Conservation (phyloP, 768 basidiomycete species). For the Crepidotus variabilis region DNA sequence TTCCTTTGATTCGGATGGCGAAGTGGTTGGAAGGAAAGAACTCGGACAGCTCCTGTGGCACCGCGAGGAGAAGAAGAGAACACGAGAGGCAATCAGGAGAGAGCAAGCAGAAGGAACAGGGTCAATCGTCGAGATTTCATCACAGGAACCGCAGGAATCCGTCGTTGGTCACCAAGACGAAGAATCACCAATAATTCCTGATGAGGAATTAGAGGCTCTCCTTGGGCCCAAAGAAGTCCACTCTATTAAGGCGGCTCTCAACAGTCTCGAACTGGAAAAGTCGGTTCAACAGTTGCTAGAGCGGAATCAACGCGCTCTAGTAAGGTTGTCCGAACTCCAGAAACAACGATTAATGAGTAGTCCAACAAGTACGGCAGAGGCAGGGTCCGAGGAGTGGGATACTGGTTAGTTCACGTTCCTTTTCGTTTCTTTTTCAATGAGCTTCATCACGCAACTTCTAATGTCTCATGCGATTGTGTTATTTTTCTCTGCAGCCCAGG, state of each 20-base stretch:
- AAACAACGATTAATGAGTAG: slow-evolving; percentile 45
- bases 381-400: slow-evolving; percentile 81
- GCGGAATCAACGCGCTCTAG: slow-evolving; percentile 60
- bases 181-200: slow-evolving; percentile 24
- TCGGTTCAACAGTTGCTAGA: slow-evolving; percentile 68
- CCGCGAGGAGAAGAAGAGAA: slow-evolving; percentile 39
- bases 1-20: slow-evolving; percentile 73
- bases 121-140: slow-evolving; percentile 22
- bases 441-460: slow-evolving; percentile 3
- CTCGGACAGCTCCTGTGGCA: slow-evolving; percentile 59
- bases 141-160: slow-evolving; percentile 17
- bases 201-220: slow-evolving; percentile 46
- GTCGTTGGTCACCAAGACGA: slow-evolving; percentile 10
- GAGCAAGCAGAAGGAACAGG: slow-evolving; percentile 24
- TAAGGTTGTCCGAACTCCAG: slow-evolving; percentile 65
- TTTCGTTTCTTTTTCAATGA: slow-evolving; percentile 3
- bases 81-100: slow-evolving; percentile 21
- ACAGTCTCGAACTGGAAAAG: slow-evolving; percentile 60
- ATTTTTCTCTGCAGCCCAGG: slow-evolving; percentile 48
- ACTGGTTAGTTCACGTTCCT: slow-evolving; percentile 47
- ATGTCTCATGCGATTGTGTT: slow-evolving; percentile 11
- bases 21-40: slow-evolving; percentile 58
- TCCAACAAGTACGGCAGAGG: slow-evolving; percentile 45
- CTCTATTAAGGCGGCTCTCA: slow-evolving; percentile 57
- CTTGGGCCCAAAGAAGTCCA: slow-evolving; percentile 53